Evolutionary conservation across 2,329 filamentous ascomycete genomes (phyloP), one percentile per base, ranked within the genome.

Genomic region (Esteya vermicola): DNA sequence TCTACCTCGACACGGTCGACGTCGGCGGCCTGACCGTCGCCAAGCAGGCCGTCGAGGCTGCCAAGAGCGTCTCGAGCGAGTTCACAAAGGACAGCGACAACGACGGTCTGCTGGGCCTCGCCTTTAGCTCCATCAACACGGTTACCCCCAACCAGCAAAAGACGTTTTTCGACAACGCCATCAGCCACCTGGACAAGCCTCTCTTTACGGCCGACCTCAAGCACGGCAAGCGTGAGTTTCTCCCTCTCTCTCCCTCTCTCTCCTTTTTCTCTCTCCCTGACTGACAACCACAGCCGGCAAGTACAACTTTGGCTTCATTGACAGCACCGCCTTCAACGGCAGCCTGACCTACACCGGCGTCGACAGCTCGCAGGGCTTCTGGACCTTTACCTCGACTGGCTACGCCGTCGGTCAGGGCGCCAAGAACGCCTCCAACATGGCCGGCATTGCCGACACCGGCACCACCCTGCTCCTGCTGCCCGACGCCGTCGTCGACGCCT

Each of bases 231-330:
- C 51, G 59, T 62, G 50, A 36, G 51, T 21, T 25, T 19, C 13
- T 31, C 25, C 25, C 9, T 25, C 13, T 13, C 10, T 39, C 21
- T 16, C 12, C 10, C 10, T 14, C 14, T 9, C 16, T n/a, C 9
- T 18, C 14, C 7, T 14, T 35, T 4, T 22, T 16, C 9, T 28
- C 12, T 3, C 2, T 9, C 5, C 20, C 13, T 30, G 22, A n/a
- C 30, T 38, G 27, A 28, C 23, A n/a, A 8, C 6, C 21, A 6
- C 39, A 47, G 47, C 51, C n/a, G 49, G 49, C 34, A 50, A 48
- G 39, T 75, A 73, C 57, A 67, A 72, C 51, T 76, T 75, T 48
- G 72, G 72, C 37, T 70, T 58, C 57, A 70, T 76, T 49, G 70
- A 76, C 56, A 50, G 45, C 19, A 54, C 57, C 45, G 68, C 69